phyloP scores from a whole-genome alignment of 2,329 filamentous ascomycete genomes.

The Exserohilum turcica region DNA sequence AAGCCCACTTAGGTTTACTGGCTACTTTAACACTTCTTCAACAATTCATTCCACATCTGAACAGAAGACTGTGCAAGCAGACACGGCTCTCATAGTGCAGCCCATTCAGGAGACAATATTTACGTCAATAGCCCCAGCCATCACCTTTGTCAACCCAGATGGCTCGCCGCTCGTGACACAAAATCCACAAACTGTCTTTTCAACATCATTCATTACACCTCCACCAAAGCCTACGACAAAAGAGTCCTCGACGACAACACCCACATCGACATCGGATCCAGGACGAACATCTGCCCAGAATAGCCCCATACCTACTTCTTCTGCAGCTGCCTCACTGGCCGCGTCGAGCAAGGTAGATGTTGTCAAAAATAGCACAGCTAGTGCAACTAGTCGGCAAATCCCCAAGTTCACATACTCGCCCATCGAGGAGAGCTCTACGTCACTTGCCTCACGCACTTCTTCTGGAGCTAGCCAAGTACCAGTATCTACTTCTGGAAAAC shows the following conservation, averaged over 20 bases:
- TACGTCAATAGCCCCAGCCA: constrained; percentile 31
- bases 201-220: constrained; percentile 40
- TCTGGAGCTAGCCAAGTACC: constrained; percentile 10
- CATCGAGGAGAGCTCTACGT: constrained; percentile 17
- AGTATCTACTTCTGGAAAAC: constrained; percentile 20
- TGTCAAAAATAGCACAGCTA: constrained; percentile 21
- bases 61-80: constrained; percentile 26
- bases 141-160: constrained; percentile 42
- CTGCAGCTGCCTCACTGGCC: constrained; percentile 1
- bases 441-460: constrained; percentile 11
- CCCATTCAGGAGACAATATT: constrained; percentile 40
- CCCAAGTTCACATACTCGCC: constrained; percentile 37
- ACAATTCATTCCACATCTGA: constrained; percentile 11
- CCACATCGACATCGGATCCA: constrained; percentile 10
- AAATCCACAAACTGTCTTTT: constrained; percentile 34
- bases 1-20: constrained; percentile 29
- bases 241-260: constrained; percentile 16
- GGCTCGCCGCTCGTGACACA: constrained; percentile 41
- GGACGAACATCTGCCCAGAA: constrained; percentile 11
- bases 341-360: constrained; percentile 20
- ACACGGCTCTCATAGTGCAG: constrained; percentile 42
- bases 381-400: constrained; percentile 16
- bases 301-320: constrained; percentile 7
- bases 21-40: constrained; percentile 32
- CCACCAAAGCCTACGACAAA: constrained; percentile 20